Evolutionary conservation across 192 early-diverging fungal genomes (phyloP).

Genomic region (Lobosporangium transversale): DNA sequence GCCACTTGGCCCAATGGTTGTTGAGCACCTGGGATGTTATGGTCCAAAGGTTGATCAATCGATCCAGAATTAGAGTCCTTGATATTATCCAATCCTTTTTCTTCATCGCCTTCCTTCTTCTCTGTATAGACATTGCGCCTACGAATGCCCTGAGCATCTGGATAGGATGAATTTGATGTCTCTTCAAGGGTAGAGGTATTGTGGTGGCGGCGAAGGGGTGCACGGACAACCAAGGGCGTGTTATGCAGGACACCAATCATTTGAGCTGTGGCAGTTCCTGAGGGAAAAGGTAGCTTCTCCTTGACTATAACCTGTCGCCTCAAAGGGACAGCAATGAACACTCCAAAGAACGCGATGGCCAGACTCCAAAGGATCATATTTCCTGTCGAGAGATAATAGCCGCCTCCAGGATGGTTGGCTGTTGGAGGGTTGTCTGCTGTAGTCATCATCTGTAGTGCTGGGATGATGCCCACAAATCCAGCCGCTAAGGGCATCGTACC

Average conservation of each 20-base stretch:
- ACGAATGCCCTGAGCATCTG: conserved; percentile 17
- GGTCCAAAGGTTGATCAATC: neutral
- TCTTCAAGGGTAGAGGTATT: no score
- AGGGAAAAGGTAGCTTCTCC: conserved; percentile 86
- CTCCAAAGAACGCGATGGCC: conserved; percentile 85
- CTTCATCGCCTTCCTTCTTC: conserved; percentile 9
- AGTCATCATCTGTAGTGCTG: conserved; percentile 78
- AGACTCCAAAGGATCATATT: conserved; percentile 79
- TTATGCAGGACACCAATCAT: conserved; percentile 82
- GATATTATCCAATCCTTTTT: conserved; percentile 11
- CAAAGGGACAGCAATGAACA: conserved; percentile 87
- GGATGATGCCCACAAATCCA: conserved; percentile 86
- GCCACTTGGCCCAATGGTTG: conserved; percentile 25
- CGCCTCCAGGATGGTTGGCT: conserved; percentile 47
- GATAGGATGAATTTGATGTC: neutral
- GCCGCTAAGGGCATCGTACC: conserved; percentile 86
- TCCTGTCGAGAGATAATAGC: conserved; percentile 56
- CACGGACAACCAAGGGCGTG: conserved; percentile 59
- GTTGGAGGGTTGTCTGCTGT: conserved; percentile 57
- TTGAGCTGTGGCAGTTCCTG: conserved; percentile 86
- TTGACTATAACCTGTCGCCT: conserved; percentile 81
- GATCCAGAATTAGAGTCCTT: neutral
- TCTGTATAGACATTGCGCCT: neutral
- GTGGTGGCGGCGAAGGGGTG: neutral
- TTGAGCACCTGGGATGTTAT: neutral